Evolutionary conservation across 768 basidiomycete species (phyloP), one percentile per base, ranked within the genome.

Genomic region (Leccinum subgranulosum): DNA sequence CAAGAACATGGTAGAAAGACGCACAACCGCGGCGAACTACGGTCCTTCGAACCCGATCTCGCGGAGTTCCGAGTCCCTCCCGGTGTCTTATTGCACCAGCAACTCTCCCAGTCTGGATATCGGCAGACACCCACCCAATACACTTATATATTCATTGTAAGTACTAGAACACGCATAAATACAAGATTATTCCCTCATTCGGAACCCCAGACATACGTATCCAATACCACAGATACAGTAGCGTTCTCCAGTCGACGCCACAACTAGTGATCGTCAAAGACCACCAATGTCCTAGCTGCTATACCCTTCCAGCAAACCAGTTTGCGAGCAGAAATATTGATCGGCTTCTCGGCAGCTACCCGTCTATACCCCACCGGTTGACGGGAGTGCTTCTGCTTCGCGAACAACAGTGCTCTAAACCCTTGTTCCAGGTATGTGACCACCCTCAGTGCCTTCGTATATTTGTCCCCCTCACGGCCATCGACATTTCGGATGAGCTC

Each of bases 321-420:
- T 10, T 7, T 6, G 17, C 33, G 3, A 6, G 27, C 27, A 3
- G 52, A 39, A 49, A 60, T 39, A 1, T 11, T 0, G 34, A 59
- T 59, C 8, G 39, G 47, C n/a, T 7, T 11, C 6, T 51, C 53
- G 3, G 59, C 14, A 19, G 57, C 25, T 25, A 61, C 34, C 45
- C 60, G 65, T 19, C 64, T 74, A 71, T 62, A 43, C 46, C 46
- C 21, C 11, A 47, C 14, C 17, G 31, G 33, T 6, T 29, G 50
- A 33, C 17, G 9, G 3, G 43, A 23, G 53, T 34, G 41, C 15
- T 62, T 53, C 11, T n/a, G n/a, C 19, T 58, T 50, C 11, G n/a
- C 46, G 12, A 62, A 58, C 27, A 54, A 41, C 8, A 63, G 36
- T 4, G 54, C 53, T n/a, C 21, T 45, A 33, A 61, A 62, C 6